phyloP scores from a whole-genome alignment of 352 stramenopile genomes.

The Phytophthora aleatoria region DNA sequence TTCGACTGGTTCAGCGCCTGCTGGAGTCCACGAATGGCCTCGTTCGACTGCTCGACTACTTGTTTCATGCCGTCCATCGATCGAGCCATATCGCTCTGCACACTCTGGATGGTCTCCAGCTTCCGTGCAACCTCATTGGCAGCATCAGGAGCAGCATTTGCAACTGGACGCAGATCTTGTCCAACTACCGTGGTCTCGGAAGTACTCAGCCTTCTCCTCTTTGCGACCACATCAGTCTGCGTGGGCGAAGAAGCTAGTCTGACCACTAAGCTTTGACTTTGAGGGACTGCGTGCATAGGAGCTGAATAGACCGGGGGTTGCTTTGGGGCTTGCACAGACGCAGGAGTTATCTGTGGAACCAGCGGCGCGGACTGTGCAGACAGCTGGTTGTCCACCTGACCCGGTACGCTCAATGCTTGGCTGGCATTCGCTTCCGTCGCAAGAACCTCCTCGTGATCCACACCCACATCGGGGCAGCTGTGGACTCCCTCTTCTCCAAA shows the following conservation, averaged over 20 bases:
- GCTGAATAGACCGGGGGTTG: conserved; percentile 8
- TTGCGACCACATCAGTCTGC: conserved; percentile 2
- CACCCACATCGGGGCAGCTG: background rate
- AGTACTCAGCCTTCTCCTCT: conserved; percentile 18
- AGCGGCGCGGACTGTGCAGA: conserved; percentile 1
- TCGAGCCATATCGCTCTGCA: conserved; percentile 27
- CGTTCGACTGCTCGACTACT: conserved; percentile 32
- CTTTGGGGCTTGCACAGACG: background rate
- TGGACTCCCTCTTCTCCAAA: conserved; percentile 18
- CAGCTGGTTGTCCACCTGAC: background rate
- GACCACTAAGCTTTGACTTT: conserved; percentile 3
- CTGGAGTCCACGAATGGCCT: conserved; percentile 29
- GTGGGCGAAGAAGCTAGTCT: conserved; percentile 1
- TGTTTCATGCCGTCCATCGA: conserved; percentile 35
- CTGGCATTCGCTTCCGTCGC: background rate
- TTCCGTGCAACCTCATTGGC: conserved; percentile 10
- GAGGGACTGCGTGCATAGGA: conserved; percentile 3
- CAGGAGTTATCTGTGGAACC: background rate
- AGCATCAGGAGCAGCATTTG: background rate
- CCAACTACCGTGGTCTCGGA: background rate
- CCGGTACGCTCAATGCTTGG: conserved; percentile 1
- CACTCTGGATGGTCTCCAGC: conserved; percentile 27
- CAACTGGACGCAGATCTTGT: conserved; percentile 1
- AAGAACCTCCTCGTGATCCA: conserved; percentile 2
- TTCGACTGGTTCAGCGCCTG: conserved; percentile 32